Percentiles rank a stretch among this genome's conserved stretches.
These are phyloP conservation scores for Iris macrosiphon DNA, from an alignment of 106 monocot genomes.

Conservation along the genomic window DNA sequence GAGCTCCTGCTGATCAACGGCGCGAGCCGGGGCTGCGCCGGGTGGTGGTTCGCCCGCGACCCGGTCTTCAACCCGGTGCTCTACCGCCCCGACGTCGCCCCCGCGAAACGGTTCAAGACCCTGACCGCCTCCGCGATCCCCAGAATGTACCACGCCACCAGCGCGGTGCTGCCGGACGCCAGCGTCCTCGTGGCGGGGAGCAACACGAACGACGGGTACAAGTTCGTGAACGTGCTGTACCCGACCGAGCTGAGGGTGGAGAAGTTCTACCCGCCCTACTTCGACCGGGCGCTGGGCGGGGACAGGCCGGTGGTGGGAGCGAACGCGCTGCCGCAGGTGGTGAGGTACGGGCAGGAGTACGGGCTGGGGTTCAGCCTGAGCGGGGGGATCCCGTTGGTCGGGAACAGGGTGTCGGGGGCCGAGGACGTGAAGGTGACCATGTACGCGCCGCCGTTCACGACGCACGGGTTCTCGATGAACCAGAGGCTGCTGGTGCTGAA, in stretches of 20 bases:
- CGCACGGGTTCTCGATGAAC: constrained; percentile 75
- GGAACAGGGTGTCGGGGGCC: too few relatives aligned
- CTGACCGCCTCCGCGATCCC: constrained; percentile 14
- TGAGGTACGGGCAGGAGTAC: constrained; percentile 26
- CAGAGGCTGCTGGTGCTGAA: constrained; percentile 53
- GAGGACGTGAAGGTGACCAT: constrained; percentile 61
- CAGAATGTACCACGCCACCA: constrained; percentile 33
- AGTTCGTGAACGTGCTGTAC: constrained; percentile 25
- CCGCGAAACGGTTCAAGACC: constrained; percentile 4
- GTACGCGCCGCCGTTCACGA: constrained; percentile 77
- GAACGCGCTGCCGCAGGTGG: not conserved
- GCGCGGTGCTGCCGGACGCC: constrained; percentile 31
- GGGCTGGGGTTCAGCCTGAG: constrained; percentile 8
- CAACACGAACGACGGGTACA: constrained; percentile 57
- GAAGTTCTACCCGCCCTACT: constrained; percentile 65
- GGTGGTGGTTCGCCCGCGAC: constrained; percentile 22
- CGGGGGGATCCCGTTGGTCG: too few relatives aligned
- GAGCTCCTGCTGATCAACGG: constrained; percentile 40
- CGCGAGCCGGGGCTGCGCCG: constrained; percentile 26
- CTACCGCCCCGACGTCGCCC: constrained; percentile 9
- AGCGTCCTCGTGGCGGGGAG: constrained; percentile 36
- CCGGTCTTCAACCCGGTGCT: constrained; percentile 19
- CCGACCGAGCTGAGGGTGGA: constrained; percentile 76
- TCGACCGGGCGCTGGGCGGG: constrained; percentile 5
- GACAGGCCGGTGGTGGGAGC: constrained; percentile 29